Percentiles rank a stretch among this genome's conserved stretches.
phyloP scores from a whole-genome alignment of 768 basidiomycete species.

The Trametes villosa region DNA sequence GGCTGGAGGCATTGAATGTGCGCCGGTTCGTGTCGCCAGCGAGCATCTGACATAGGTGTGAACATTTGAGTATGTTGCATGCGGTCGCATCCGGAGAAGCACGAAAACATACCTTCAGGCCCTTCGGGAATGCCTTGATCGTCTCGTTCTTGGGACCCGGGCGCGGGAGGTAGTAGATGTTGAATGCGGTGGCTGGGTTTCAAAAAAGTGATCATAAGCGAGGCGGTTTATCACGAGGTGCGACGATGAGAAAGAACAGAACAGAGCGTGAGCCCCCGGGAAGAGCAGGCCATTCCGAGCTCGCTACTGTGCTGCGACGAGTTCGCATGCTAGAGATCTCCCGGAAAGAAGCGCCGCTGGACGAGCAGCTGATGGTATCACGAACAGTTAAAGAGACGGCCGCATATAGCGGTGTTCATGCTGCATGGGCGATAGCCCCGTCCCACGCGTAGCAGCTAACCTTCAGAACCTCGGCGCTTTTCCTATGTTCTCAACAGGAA shows the following conservation, averaged over 20 bases:
- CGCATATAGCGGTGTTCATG: neutral
- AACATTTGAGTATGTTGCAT: neutral
- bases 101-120: conserved; percentile 22
- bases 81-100: no score
- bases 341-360: neutral
- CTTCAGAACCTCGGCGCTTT: neutral
- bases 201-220: neutral
- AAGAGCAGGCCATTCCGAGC: neutral
- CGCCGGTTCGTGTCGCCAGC: conserved; percentile 35
- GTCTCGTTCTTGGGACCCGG: conserved; percentile 25
- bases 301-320: neutral
- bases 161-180: conserved; percentile 32
- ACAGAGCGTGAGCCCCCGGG: neutral
- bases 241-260: neutral
- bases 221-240: neutral
- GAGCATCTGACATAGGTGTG: conserved; percentile 27
- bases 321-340: neutral
- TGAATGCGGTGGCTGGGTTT: conserved; percentile 18
- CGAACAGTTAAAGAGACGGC: neutral
- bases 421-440: neutral
- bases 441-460: conserved; percentile 2
- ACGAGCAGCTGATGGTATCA: neutral
- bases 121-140: conserved; percentile 29
- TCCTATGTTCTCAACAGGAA: neutral
- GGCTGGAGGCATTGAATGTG: conserved; percentile 35